phyloP scores from a whole-genome alignment of 2,329 filamentous ascomycete genomes.

The Didymella pomorum region DNA sequence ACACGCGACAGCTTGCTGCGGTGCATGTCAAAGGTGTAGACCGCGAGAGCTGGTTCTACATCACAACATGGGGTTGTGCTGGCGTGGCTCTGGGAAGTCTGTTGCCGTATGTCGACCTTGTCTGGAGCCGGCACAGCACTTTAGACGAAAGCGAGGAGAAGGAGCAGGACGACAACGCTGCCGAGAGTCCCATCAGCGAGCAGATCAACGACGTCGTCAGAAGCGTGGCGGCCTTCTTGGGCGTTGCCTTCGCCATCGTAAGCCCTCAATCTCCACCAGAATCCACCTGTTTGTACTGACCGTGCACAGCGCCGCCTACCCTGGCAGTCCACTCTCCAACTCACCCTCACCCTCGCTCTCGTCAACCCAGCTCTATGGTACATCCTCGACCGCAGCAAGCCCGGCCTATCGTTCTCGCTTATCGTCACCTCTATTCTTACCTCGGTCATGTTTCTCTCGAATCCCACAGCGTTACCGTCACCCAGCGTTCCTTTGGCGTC shows the following conservation, averaged over 20 bases:
- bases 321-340: constrained; percentile 94
- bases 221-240: constrained; percentile 74
- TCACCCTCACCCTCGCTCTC: constrained; percentile 86
- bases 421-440: constrained; percentile 78
- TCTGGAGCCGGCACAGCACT: constrained; percentile 68
- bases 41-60: constrained; percentile 69
- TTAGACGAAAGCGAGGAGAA: constrained; percentile 7
- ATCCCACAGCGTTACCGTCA: constrained; percentile 77
- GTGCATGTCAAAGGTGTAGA: constrained; percentile 67
- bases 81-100: constrained; percentile 80
- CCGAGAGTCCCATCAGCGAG: constrained; percentile 55
- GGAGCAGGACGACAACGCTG: constrained; percentile 35
- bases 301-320: constrained; percentile 77
- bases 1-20: constrained; percentile 69
- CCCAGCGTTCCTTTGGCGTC: constrained; percentile 34
- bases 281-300: constrained; percentile 11
- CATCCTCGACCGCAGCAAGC: constrained; percentile 86
- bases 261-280: constrained; percentile 49
- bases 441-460: constrained; percentile 74
- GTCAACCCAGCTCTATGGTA: constrained; percentile 97
- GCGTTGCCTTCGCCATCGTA: constrained; percentile 83
- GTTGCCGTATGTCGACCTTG: constrained; percentile 81
- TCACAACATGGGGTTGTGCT: constrained; percentile 81
- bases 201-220: constrained; percentile 80
- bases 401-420: constrained; percentile 82